Base-by-base conservation (phyloP, 2,329 filamentous ascomycete genomes). In the Pestalotiopsis sp. region DNA sequence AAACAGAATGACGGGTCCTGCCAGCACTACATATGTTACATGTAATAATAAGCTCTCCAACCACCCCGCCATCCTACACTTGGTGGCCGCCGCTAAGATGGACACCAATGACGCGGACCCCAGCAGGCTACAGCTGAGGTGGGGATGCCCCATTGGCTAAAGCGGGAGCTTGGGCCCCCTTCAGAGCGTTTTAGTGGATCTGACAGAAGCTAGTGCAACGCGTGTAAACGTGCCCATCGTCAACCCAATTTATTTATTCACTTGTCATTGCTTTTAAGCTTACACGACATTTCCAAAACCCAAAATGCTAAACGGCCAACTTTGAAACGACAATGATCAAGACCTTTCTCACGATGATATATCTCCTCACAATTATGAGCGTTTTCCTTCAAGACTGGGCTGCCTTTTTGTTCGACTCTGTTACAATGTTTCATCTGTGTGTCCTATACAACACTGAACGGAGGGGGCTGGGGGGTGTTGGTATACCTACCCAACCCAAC, bases 401-500 rank as follows among this genome's bases (percentile, higher is more conserved):
- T 52, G 45, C 45, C 17, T n/a, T 52, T 20, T 20, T 52, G 45
- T 52, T 52, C 45, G 27, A 36, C 59, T 39, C 31, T 62, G 27
- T 62, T 20, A 39, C 27, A 31, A 17, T 36, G 64, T 66, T 66
- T 66, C 64, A 66, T 66, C 23, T 56, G n/a, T 14, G 5, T 64
- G 61, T 27, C 38, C 20, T 36, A 52, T 52, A 52, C 45, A n/a
- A 25, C 25, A 58, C 36, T 57, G 17, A 57, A 57, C 20, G 4
- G 39, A 20, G 65, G 65, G 59, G 65, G 65, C 39, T 67, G 65
- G 65, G 65, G 45, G 20, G 4, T 23, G 14, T 52, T 25, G 64
- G 17, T 36, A 36, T 36, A 62, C 41, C 41, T 17, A 45, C 25
- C 25, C 13, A 14, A 27, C 66, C 66, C 66, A 67, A 62, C 66